Evolutionary conservation across 805 yeast species (phyloP).

Genomic region (Yamadazyma sp.): DNA sequence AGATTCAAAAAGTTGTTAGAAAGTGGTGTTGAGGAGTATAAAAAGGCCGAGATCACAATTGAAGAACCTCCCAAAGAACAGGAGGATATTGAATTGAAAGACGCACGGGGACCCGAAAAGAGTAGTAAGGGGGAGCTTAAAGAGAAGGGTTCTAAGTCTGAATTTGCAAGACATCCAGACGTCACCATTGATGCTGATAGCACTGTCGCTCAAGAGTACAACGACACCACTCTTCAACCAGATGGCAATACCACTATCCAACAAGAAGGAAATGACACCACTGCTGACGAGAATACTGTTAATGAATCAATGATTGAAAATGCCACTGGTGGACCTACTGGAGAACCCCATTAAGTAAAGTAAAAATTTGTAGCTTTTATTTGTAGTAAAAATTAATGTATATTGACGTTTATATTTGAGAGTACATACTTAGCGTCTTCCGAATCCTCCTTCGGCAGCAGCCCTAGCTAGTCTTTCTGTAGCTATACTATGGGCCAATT

Average conservation of each 20-base stretch:
- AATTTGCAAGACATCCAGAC: conserved; percentile 10
- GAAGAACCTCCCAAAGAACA: conserved; percentile 14
- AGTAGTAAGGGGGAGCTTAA: conserved; percentile 9
- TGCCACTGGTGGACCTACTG: conserved; percentile 4
- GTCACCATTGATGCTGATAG: conserved; percentile 43
- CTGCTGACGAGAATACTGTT: conserved; percentile 40
- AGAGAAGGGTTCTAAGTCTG: conserved; percentile 1
- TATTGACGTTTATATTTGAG: conserved; percentile 7
- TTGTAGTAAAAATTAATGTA: conserved; percentile 9
- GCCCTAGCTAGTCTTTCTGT: conserved; percentile 52
- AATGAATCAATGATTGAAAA: conserved; percentile 25
- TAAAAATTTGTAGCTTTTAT: conserved; percentile 2
- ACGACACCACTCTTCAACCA: conserved; percentile 50
- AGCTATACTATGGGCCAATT: conserved; percentile 52
- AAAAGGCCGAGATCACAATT: conserved; percentile 15
- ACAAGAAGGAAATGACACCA: conserved; percentile 50
- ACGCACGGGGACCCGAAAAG: conserved; percentile 18
- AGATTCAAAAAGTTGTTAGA: conserved; percentile 34
- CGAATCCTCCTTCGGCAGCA: conserved; percentile 42
- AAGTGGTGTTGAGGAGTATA: conserved; percentile 39
- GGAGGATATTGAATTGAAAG: conserved; percentile 15
- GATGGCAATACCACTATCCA: conserved; percentile 48
- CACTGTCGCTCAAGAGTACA: conserved; percentile 45
- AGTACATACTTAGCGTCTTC: conserved; percentile 8
- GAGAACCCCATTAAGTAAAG: conserved; percentile 2